Evolutionary conservation across 2,329 filamentous ascomycete species (phyloP).

Genomic region (Sporothrix dimorphospora): DNA sequence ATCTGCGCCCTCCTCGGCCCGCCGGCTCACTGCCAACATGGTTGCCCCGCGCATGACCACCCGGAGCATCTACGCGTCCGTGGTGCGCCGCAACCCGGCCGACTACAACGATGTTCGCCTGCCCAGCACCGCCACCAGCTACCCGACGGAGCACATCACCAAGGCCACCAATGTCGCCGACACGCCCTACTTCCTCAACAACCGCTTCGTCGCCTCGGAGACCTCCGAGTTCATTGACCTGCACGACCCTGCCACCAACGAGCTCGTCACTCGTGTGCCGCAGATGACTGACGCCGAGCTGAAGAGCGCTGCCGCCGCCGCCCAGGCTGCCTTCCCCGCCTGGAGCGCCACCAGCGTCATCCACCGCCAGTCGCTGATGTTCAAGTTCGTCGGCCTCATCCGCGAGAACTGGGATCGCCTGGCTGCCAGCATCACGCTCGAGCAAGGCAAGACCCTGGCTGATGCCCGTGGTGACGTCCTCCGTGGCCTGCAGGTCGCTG

Average conservation of each 20-base stretch:
- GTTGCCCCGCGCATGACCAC: slow-evolving; percentile 41
- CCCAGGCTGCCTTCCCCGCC: slow-evolving; percentile 72
- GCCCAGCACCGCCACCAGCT: slow-evolving; percentile 61
- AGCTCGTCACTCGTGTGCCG: slow-evolving; percentile 80
- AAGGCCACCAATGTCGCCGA: slow-evolving; percentile 62
- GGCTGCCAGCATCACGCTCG: slow-evolving; percentile 81
- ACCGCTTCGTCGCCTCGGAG: slow-evolving; percentile 71
- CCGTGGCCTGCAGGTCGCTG: slow-evolving; percentile 80
- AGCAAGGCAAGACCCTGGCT: slow-evolving; percentile 87
- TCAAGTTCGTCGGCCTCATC: slow-evolving; percentile 79
- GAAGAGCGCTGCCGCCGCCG: slow-evolving; percentile 72
- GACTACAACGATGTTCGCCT: slow-evolving; percentile 46
- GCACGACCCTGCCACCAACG: slow-evolving; percentile 82
- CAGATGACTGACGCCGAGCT: slow-evolving; percentile 81
- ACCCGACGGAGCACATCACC: slow-evolving; percentile 72
- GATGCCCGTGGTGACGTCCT: slow-evolving; percentile 83
- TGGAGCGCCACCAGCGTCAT: slow-evolving; percentile 76
- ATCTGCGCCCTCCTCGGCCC: slow-evolving; percentile 40
- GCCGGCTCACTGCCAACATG: slow-evolving; percentile 36
- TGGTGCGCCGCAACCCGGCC: slow-evolving; percentile 57
- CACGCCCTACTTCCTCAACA: slow-evolving; percentile 82
- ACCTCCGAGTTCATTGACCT: slow-evolving; percentile 76
- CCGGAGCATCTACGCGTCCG: slow-evolving; percentile 61
- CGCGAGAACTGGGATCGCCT: slow-evolving; percentile 83
- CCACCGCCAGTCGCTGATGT: slow-evolving; percentile 81